Evolutionary conservation across 1,139 yeast genomes (phyloP).

Genomic region (Barnettozyma hawaiiensis): DNA sequence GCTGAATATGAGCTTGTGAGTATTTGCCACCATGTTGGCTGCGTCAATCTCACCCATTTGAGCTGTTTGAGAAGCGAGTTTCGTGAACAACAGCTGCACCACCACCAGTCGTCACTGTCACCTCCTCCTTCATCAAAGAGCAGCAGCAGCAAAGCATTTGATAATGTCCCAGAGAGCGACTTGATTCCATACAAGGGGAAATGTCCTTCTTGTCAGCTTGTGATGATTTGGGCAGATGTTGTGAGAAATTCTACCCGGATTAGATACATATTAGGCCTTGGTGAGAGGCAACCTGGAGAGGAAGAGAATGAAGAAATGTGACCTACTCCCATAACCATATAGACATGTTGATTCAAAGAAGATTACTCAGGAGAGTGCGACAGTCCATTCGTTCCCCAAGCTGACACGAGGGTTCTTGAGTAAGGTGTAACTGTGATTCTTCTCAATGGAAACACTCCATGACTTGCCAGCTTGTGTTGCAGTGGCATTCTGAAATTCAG

Average conservation of each 20-base stretch:
- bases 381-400: conserved; percentile 38
- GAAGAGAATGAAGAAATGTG: conserved; percentile 10
- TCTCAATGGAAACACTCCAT: conserved; percentile 33
- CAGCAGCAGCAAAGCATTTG: conserved; percentile 1
- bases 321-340: no score
- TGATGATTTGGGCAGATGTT: conserved; percentile 38
- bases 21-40: conserved; percentile 34
- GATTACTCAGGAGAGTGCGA: conserved; percentile 14
- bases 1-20: conserved; percentile 29
- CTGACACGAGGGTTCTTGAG: conserved; percentile 52
- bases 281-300: conserved; percentile 9
- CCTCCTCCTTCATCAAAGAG: background rate
- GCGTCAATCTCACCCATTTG: conserved; percentile 38
- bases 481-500: conserved; percentile 23
- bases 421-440: conserved; percentile 25
- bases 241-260: conserved; percentile 35
- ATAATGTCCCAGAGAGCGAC: conserved; percentile 9
- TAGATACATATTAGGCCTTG: conserved; percentile 23
- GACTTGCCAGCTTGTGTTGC: conserved; percentile 34
- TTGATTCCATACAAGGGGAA: conserved; percentile 37
- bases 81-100: conserved; percentile 14
- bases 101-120: background rate
- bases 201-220: conserved; percentile 37
- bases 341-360: no score
- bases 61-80: conserved; percentile 35